Conservation (phyloP, 2,329 filamentous ascomycete species). For the Beauveria sp. region DNA sequence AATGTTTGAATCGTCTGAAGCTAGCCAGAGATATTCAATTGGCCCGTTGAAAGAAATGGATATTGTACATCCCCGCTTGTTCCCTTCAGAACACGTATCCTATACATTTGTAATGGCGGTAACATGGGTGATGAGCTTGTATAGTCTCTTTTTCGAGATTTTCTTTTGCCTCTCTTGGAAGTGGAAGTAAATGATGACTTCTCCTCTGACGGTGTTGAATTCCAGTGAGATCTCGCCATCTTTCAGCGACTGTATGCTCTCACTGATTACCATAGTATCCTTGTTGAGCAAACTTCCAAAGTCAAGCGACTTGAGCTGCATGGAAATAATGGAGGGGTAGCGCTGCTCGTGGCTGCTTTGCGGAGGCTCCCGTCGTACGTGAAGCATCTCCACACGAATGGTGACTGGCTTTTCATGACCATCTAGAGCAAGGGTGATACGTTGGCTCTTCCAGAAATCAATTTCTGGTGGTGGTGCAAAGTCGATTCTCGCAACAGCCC, state of each 20-base stretch:
- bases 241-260: conserved; percentile 24
- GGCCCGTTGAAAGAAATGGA: conserved; percentile 39
- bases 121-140: conserved; percentile 38
- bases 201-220: conserved; percentile 19
- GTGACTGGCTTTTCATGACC: background rate
- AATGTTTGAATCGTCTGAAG: conserved; percentile 23
- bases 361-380: background rate
- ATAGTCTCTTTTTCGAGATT: conserved; percentile 19
- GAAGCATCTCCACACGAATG: background rate
- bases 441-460: conserved; percentile 39
- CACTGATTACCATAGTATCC: conserved; percentile 52
- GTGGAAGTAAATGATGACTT: conserved; percentile 25
- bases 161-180: conserved; percentile 14
- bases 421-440: background rate
- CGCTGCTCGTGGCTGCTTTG: background rate
- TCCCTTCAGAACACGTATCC: conserved; percentile 19
- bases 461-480: conserved; percentile 50
- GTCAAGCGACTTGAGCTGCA: conserved; percentile 41
- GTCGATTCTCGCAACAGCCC: conserved; percentile 33
- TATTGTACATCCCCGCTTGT: conserved; percentile 27
- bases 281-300: conserved; percentile 55
- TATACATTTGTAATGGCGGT: conserved; percentile 38
- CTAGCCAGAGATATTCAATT: conserved; percentile 38
- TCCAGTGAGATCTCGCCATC: conserved; percentile 20
- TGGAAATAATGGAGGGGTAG: conserved; percentile 29